Base-by-base conservation (phyloP, 805 yeast species). In the Komagataella kurtzmanii region DNA sequence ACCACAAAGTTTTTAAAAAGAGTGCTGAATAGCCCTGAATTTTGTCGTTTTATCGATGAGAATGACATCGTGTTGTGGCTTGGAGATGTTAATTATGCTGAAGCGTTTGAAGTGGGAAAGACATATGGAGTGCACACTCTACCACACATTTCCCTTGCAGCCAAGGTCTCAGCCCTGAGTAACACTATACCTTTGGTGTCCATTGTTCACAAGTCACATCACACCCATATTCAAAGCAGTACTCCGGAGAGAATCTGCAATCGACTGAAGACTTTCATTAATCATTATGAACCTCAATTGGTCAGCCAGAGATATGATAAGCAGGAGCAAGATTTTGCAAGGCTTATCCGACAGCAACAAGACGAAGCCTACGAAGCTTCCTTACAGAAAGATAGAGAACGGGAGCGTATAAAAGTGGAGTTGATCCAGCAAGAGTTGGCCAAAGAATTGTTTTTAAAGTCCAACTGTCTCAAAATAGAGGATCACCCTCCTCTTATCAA, bases 311-410 rank as follows among this genome's bases (percentile, higher is more conserved):
- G 84, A 54, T 65, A 70, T 5, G 91, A 85, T 58, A 74, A 75
- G 49, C 73, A 79, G 52, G 87, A 84, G 53, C 67, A 79, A 49
- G 77, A 75, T 47, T 64, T 75, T 54, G 73, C 82, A 43, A 79
- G 88, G 59, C 67, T 75, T 24, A 66, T 85, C 17, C 74, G 79
- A 56, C 75, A 77, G 57, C 74, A 79, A 55, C 93, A 85, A 62
- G 88, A 85, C 57, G 67, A 70, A 49, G 88, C 87, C 17, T 86
- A 80, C 59, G 74, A 79, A 56, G 75, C 73, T 54, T 80, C 88
- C 0, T 65, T 85, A 50, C 66, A 73, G 43, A 71, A 68, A 48
- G 93, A 86, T 64, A 72, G 69, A 56, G 57, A 71, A 46, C 80
- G 82, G 58, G 40, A 30, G 40, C 40, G 40, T 14, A 30, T 30